A percentile compares a stretch with the other conserved stretches of the same genome.
phyloP scores from a whole-genome alignment of 2,329 filamentous ascomycete genomes.

The Colletotrichum plurivorum region DNA sequence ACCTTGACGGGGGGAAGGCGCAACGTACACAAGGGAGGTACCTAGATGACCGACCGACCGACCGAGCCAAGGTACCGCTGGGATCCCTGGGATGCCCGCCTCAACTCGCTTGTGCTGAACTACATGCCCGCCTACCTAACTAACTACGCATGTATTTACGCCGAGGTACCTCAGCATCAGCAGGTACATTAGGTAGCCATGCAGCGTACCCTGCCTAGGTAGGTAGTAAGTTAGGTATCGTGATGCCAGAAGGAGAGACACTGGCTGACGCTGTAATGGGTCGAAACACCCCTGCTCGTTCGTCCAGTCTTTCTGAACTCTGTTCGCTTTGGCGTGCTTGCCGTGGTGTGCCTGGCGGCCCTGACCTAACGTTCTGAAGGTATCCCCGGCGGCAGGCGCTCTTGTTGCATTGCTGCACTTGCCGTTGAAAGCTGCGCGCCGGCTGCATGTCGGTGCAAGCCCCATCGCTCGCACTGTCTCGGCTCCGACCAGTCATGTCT shows the following conservation, averaged over 20 bases:
- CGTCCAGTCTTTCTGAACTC: slow-evolving; percentile 22
- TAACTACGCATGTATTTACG: too few species aligned
- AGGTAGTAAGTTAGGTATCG: neutral
- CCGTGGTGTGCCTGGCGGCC: neutral
- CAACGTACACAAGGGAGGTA: slow-evolving; percentile 3
- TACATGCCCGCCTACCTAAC: too few species aligned
- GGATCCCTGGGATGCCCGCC: neutral
- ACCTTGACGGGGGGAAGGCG: neutral
- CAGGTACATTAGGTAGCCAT: neutral
- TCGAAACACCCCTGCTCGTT: slow-evolving; percentile 10
- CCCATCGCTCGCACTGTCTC: slow-evolving; percentile 23
- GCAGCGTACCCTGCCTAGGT: neutral
- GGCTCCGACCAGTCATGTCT: slow-evolving; percentile 9
- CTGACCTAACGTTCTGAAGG: neutral
- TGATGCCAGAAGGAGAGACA: neutral
- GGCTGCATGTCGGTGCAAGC: slow-evolving; percentile 2
- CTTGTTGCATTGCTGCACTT: slow-evolving; percentile 12
- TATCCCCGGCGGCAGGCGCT: neutral
- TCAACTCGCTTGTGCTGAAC: too few species aligned
- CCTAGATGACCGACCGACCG: slow-evolving; percentile 1
- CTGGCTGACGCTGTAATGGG: neutral
- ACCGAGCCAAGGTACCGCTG: neutral
- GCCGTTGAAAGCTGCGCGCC: slow-evolving; percentile 1
- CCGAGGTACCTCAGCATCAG: too few species aligned
- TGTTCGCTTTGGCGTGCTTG: neutral